These are phyloP conservation scores for Backusella circina DNA, from an alignment of 192 early-diverging fungal genomes.

Conservation along the genomic window DNA sequence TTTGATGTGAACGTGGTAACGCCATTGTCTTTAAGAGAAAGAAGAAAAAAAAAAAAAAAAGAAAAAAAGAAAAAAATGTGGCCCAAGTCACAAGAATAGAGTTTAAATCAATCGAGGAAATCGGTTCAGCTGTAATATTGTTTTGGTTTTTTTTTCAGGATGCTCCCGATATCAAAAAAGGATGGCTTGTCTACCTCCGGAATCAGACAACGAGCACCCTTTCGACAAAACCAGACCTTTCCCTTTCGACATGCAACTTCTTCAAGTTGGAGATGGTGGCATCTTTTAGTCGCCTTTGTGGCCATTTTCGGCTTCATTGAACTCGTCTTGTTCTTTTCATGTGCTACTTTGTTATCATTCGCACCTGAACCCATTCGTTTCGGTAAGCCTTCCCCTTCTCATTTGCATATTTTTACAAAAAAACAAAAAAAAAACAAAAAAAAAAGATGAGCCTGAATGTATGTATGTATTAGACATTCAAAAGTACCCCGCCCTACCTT, in stretches of 20 bases:
- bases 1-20: slow-evolving; percentile 37
- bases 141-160: neutral
- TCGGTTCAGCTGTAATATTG: neutral
- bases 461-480: neutral
- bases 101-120: neutral
- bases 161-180: neutral
- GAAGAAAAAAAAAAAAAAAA: slow-evolving; percentile 8
- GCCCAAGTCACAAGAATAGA: neutral
- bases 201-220: neutral
- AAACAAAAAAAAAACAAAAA: no score
- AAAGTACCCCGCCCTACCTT: slow-evolving; percentile 26
- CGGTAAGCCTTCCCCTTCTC: neutral
- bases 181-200: neutral
- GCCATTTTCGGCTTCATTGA: neutral
- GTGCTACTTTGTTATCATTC: neutral
- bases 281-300: neutral
- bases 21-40: slow-evolving; percentile 33
- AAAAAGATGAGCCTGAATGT: neutral
- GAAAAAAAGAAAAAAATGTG: neutral
- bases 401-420: no score
- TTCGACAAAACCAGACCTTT: neutral
- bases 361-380: slow-evolving; percentile 7
- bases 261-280: slow-evolving; percentile 15
- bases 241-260: neutral
- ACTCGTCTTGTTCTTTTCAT: neutral